A percentile compares a stretch with the other conserved stretches of the same genome.
These are phyloP conservation scores for Botrytis galanthina DNA, from an alignment of 2,329 filamentous ascomycete genomes.

Conservation along the genomic window DNA sequence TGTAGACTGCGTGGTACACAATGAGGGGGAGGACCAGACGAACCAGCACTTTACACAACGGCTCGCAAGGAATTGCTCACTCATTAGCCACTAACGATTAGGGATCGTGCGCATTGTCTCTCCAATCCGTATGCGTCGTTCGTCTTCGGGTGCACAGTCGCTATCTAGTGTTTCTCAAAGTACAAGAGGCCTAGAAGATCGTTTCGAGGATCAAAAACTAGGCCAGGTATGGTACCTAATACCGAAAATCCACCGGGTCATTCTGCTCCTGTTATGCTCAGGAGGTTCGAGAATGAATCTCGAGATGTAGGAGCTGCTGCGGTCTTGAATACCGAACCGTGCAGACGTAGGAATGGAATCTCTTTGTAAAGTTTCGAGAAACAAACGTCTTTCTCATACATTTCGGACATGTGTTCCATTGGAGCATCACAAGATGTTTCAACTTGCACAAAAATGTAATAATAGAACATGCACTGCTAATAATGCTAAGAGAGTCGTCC, in stretches of 20 bases:
- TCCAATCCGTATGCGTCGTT: neutral
- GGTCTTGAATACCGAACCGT: neutral
- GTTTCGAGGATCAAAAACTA: neutral
- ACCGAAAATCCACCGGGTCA: neutral
- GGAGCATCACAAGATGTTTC: neutral
- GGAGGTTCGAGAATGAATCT: neutral
- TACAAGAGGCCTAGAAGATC: neutral
- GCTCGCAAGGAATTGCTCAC: neutral
- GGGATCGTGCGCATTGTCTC: neutral
- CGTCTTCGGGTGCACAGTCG: neutral
- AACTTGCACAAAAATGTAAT: neutral
- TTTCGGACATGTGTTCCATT: neutral
- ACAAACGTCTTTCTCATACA: neutral
- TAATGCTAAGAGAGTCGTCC: neutral
- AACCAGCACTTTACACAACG: neutral
- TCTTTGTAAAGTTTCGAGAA: neutral
- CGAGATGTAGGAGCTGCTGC: neutral
- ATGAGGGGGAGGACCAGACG: neutral
- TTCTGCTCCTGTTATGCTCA: neutral
- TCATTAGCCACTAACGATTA: neutral
- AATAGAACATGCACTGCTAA: neutral
- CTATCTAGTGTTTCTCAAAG: slow-evolving; percentile 4
- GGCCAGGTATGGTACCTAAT: neutral
- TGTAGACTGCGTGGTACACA: neutral
- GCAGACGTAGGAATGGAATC: neutral